These are phyloP conservation scores for Globisporangium iwayamae DNA, from an alignment of 352 stramenopile species.

Conservation along the genomic window DNA sequence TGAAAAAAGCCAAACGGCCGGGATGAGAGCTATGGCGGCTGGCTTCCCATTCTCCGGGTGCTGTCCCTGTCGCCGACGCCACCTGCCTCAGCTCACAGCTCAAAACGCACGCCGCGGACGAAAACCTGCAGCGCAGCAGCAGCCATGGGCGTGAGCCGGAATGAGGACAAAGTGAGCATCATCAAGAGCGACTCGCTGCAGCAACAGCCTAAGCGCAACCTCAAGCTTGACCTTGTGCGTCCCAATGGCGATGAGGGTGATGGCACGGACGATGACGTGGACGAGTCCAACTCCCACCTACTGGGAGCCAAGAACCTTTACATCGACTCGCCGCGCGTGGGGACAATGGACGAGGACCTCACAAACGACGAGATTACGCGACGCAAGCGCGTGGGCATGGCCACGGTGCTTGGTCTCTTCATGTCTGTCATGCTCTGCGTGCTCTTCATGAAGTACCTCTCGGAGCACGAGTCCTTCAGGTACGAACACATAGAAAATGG, in stretches of 20 bases:
- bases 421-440: conserved; percentile 62
- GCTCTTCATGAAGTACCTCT: conserved; percentile 57
- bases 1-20: too few relatives aligned
- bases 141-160: conserved; percentile 18
- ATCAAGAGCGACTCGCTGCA: conserved; percentile 48
- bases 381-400: conserved; percentile 52
- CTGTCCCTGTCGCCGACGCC: neutral
- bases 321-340: conserved; percentile 60
- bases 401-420: conserved; percentile 52
- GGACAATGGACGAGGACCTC: conserved; percentile 34
- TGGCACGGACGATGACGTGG: conserved; percentile 24
- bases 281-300: conserved; percentile 42
- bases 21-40: neutral
- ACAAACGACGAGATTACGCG: conserved; percentile 49
- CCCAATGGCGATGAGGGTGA: conserved; percentile 25
- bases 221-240: conserved; percentile 27
- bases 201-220: conserved; percentile 18
- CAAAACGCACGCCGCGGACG: conserved; percentile 9
- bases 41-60: neutral
- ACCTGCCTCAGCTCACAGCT: conserved; percentile 1
- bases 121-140: neutral
- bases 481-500: conserved; percentile 10
- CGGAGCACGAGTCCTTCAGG: conserved; percentile 69
- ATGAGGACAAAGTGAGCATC: conserved; percentile 50
- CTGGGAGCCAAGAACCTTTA: conserved; percentile 54